Evolutionary conservation across 768 basidiomycete species (phyloP).

Genomic region (Mycena chlorophos): DNA sequence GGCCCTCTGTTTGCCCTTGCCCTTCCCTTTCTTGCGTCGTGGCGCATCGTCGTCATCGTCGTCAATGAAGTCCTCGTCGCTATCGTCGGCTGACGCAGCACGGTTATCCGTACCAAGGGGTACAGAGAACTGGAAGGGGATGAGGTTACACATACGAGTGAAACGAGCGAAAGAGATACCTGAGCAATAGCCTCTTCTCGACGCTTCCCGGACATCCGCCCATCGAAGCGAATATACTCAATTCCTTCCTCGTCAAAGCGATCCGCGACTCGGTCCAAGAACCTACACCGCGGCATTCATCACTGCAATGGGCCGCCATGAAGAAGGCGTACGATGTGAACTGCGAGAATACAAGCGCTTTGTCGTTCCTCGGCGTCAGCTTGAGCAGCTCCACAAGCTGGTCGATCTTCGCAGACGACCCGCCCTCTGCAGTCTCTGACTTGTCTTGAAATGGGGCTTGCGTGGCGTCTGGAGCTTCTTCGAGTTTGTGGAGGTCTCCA

Average conservation of each 20-base stretch:
- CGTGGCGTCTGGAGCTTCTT: conserved; percentile 66
- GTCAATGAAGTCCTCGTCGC: conserved; percentile 33
- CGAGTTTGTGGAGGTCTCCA: conserved; percentile 60
- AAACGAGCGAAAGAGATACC: neutral
- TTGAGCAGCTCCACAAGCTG: conserved; percentile 74
- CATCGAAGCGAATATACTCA: conserved; percentile 79
- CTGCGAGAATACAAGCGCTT: conserved; percentile 87
- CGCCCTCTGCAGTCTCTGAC: conserved; percentile 39
- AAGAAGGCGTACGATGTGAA: conserved; percentile 65
- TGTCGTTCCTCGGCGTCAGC: conserved; percentile 67
- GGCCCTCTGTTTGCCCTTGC: conserved; percentile 14
- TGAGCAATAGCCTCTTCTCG: conserved; percentile 74
- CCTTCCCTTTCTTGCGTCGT: conserved; percentile 31
- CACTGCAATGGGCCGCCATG: neutral
- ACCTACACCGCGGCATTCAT: conserved; percentile 1
- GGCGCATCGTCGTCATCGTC: conserved; percentile 32
- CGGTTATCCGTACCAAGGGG: conserved; percentile 44
- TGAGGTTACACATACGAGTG: neutral
- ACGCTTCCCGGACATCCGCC: conserved; percentile 77
- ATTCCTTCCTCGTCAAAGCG: conserved; percentile 68
- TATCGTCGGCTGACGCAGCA: conserved; percentile 33
- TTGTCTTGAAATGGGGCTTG: conserved; percentile 52
- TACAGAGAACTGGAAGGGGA: conserved; percentile 55
- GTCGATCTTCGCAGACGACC: conserved; percentile 83
- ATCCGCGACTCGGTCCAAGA: conserved; percentile 59